Base-by-base conservation (phyloP, 2,329 filamentous ascomycete genomes). In the Coccinonectria pachysandricola region DNA sequence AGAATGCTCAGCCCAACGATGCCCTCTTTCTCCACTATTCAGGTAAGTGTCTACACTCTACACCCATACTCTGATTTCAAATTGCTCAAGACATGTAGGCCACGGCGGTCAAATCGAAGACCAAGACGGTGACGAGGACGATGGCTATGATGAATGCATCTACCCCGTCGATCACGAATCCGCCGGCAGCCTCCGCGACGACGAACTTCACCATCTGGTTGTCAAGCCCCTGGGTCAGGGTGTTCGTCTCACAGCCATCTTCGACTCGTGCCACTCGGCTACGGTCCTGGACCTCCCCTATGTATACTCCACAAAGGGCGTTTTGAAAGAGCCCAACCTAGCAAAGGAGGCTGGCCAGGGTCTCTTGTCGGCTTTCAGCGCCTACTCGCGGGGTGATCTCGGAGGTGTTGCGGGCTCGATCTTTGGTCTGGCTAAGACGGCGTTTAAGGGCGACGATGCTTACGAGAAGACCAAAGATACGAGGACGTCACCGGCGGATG, bases 401-500 rank as follows among this genome's bases (percentile, higher is more conserved):
- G 72, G 75, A 32, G 75, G 84, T 37, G 86, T 94, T 54, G 75
- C 85, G 15, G 78, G 70, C 32, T 79, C 79, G 23, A 71, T 91
- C n/a, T 75, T 88, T 52, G 75, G 75, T 23, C 72, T 96, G 48
- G 75, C 92, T 57, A 95, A 95, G 65, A 82, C 86, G 51, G 86
- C 85, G 11, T 80, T 83, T 12, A 71, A 62, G 34, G 87, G 87
- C 40, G 77, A 91, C 41, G 74, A 79, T 18, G 78, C 79, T 11
- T 79, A 86, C 55, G 71, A 92, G 58, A 77, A 75, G 52, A 83
- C 87, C 36, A 68, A 84, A 51, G 71, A 80, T 40, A 96, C 88
- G 21, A 92, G 92, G 62, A 96, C 91, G 10, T 91, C 81, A 28
- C 79, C 87, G 2, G 91, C 91, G 20, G 91, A 98, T 56, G 91